Percentiles rank a stretch among this genome's conserved stretches.
Evolutionary conservation across 1,284 basidiomycete species (phyloP).

Genomic region (Cryptococcus sp.): DNA sequence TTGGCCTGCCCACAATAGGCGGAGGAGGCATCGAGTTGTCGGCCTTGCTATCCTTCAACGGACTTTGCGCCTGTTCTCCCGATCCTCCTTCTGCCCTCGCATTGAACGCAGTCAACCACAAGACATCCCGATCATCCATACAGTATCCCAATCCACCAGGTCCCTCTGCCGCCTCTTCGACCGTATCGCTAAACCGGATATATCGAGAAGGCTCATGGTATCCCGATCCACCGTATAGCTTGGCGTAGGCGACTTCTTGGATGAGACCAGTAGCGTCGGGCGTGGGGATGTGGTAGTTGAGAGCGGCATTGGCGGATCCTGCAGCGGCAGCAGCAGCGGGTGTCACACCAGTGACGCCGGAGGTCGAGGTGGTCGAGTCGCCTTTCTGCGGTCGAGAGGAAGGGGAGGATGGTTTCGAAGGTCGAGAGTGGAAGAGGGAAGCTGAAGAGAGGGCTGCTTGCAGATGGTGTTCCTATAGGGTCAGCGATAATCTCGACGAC

Average conservation of each 20-base stretch:
- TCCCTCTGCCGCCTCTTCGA: constrained; percentile 62
- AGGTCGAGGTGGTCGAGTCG: constrained; percentile 5
- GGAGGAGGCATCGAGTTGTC: constrained; percentile 15
- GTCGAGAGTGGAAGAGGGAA: constrained; percentile 39
- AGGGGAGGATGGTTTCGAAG: constrained; percentile 27
- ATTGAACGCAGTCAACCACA: constrained; percentile 90
- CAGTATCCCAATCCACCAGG: constrained; percentile 58
- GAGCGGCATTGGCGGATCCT: constrained; percentile 18
- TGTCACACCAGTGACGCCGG: not conserved
- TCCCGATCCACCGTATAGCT: constrained; percentile 61
- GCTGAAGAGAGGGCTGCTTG: constrained; percentile 56
- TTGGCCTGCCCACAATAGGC: constrained; percentile 30
- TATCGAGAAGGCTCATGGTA: constrained; percentile 77
- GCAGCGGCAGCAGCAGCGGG: constrained; percentile 1
- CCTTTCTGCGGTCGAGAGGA: constrained; percentile 2
- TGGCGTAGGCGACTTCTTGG: constrained; percentile 56
- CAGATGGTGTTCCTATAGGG: constrained; percentile 81
- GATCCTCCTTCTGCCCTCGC: constrained; percentile 69
- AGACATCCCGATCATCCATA: constrained; percentile 93
- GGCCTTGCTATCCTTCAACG: constrained; percentile 46
- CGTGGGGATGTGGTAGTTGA: constrained; percentile 77
- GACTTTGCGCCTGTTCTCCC: constrained; percentile 49
- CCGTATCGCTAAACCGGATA: constrained; percentile 77
- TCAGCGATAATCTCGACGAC: constrained; percentile 51
- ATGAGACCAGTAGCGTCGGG: constrained; percentile 81